These are phyloP conservation scores for Cryptococcus hybrid DNA, from an alignment of 1,284 basidiomycete species.

Conservation along the genomic window DNA sequence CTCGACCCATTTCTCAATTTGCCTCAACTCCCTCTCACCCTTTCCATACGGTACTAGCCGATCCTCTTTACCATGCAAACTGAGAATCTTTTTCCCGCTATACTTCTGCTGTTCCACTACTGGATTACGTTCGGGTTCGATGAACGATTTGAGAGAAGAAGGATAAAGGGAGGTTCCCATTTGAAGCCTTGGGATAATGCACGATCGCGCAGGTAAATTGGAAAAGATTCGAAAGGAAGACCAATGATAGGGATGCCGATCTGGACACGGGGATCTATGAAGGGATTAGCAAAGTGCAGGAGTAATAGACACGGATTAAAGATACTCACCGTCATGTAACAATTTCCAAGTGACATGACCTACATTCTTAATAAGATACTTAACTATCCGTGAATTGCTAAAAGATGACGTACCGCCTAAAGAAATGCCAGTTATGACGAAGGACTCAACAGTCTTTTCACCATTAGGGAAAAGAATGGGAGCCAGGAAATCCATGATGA, in stretches of 20 bases:
- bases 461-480: slow-evolving; percentile 71
- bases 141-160: slow-evolving; percentile 54
- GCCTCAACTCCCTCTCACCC: slow-evolving; percentile 31
- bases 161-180: slow-evolving; percentile 63
- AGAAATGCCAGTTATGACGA: slow-evolving; percentile 58
- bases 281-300: neutral
- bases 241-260: slow-evolving; percentile 72
- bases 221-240: slow-evolving; percentile 68
- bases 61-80: slow-evolving; percentile 58
- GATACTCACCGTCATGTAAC: slow-evolving; percentile 45
- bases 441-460: slow-evolving; percentile 64
- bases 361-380: slow-evolving; percentile 1
- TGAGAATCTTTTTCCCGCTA: slow-evolving; percentile 65
- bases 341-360: slow-evolving; percentile 55
- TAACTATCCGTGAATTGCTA: slow-evolving; percentile 46
- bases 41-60: slow-evolving; percentile 36
- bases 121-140: slow-evolving; percentile 54
- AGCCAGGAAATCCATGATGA: slow-evolving; percentile 77
- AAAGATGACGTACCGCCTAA: slow-evolving; percentile 49
- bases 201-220: slow-evolving; percentile 58
- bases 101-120: slow-evolving; percentile 46
- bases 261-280: slow-evolving; percentile 63
- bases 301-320: neutral
- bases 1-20: slow-evolving; percentile 18
- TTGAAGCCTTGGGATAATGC: slow-evolving; percentile 54